A percentile compares a stretch with the other conserved stretches of the same genome.
These are phyloP conservation scores for Coccomyxa sp. DNA, from an alignment of 139 green algal genomes.

Conservation along the genomic window DNA sequence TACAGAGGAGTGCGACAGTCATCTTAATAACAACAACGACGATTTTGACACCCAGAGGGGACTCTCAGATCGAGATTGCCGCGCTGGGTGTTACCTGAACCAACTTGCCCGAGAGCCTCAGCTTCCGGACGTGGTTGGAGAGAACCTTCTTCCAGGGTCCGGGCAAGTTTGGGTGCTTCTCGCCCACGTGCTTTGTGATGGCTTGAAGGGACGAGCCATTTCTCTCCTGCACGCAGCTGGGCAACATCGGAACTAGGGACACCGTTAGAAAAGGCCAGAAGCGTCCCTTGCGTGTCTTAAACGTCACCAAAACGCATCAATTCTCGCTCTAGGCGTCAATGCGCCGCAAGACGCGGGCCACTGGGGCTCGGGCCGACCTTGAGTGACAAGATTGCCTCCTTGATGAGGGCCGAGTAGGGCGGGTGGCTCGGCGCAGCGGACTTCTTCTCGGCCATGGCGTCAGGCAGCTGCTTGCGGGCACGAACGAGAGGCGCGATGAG, in stretches of 20 bases:
- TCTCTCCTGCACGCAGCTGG: too few species aligned
- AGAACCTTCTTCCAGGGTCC: conserved; percentile 53
- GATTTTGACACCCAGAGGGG: not conserved
- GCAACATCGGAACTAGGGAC: too few species aligned
- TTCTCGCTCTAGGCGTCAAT: too few species aligned
- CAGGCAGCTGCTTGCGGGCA: too few species aligned
- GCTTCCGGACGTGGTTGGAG: conserved; percentile 45
- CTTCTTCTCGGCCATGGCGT: too few species aligned
- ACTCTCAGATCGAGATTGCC: not conserved
- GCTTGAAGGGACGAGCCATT: conserved; percentile 58
- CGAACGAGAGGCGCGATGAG: too few species aligned
- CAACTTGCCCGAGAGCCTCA: conserved; percentile 45
- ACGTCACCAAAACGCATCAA: too few species aligned
- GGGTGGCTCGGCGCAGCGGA: too few species aligned
- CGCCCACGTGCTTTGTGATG: conserved; percentile 77
- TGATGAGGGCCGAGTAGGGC: conserved; percentile 51
- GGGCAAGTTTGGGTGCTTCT: conserved; percentile 47
- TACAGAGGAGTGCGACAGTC: not conserved
- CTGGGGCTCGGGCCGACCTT: too few species aligned
- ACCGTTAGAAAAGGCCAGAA: too few species aligned
- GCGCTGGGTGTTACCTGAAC: conserved; percentile 18
- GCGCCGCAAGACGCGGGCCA: too few species aligned
- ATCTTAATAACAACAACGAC: not conserved
- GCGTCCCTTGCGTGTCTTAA: too few species aligned
- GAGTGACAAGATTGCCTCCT: conserved; percentile 62